Conservation (phyloP, 1,139 yeast genomes). For the Taiozyma sp. region DNA sequence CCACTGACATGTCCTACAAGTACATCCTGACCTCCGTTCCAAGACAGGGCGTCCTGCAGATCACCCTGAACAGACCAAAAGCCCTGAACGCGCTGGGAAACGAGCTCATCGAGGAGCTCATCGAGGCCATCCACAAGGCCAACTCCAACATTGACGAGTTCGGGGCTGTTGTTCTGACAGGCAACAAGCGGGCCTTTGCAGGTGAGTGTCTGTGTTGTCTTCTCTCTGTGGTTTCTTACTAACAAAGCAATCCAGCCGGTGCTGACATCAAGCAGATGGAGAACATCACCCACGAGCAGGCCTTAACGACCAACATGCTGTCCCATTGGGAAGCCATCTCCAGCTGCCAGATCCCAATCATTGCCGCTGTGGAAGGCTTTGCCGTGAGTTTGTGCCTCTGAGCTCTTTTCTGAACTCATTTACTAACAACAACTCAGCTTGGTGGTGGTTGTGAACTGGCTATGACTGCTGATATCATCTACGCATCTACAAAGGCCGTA, state of each 20-base stretch:
- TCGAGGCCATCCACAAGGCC: slow-evolving; percentile 34
- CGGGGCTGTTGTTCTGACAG: slow-evolving; percentile 44
- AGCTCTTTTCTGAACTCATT: neutral
- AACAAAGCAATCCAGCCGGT: slow-evolving; percentile 30
- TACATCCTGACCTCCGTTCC: slow-evolving; percentile 35
- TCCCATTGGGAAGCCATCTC: slow-evolving; percentile 22
- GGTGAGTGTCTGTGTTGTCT: slow-evolving; percentile 2
- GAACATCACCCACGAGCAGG: slow-evolving; percentile 12
- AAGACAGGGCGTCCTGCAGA: slow-evolving; percentile 35
- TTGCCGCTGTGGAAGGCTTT: slow-evolving; percentile 48
- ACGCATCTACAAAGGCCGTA: slow-evolving; percentile 42
- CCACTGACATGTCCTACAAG: slow-evolving; percentile 27
- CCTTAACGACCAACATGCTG: slow-evolving; percentile 11
- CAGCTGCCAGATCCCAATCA: slow-evolving; percentile 36
- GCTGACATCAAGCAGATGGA: slow-evolving; percentile 50
- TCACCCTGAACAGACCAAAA: slow-evolving; percentile 59
- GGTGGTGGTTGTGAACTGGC: slow-evolving; percentile 54
- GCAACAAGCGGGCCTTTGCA: slow-evolving; percentile 41
- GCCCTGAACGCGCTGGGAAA: slow-evolving; percentile 61
- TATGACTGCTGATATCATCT: slow-evolving; percentile 43
- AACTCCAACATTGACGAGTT: slow-evolving; percentile 31
- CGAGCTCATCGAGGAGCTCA: slow-evolving; percentile 37
- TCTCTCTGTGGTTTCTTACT: neutral
- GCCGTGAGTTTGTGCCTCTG: slow-evolving; percentile 24
- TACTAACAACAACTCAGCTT: slow-evolving; percentile 18